These are phyloP conservation scores for Chamaecrista fasciculata DNA, from an alignment of 306 rosid genomes.

Conservation along the genomic window DNA sequence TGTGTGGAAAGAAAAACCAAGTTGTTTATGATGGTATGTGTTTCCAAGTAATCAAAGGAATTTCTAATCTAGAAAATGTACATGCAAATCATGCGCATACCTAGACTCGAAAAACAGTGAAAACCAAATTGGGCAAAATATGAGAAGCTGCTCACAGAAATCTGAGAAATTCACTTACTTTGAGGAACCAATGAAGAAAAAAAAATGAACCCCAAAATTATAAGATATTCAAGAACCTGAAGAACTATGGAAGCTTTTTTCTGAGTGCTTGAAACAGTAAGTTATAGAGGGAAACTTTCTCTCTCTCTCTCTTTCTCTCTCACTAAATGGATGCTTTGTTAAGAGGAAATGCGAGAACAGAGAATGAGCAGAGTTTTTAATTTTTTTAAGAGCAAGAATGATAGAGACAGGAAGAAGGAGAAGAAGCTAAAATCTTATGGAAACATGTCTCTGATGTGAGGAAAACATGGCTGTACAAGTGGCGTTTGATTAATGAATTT, in stretches of 20 bases:
- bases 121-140: neutral
- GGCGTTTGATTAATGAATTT: slow-evolving; percentile 27
- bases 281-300: neutral
- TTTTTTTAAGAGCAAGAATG: slow-evolving; percentile 29
- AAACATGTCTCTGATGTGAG: slow-evolving; percentile 3
- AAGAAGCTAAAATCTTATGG: slow-evolving; percentile 29
- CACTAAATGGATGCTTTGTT: neutral
- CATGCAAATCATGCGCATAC: slow-evolving; percentile 12
- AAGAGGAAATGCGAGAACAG: slow-evolving; percentile 4
- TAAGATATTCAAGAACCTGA: no score
- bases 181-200: neutral
- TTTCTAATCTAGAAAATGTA: neutral
- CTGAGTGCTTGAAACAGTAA: neutral
- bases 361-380: slow-evolving; percentile 33
- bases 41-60: slow-evolving; percentile 19
- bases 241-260: neutral
- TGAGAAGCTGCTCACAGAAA: neutral
- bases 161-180: neutral
- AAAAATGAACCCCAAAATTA: neutral
- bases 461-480: slow-evolving; percentile 34
- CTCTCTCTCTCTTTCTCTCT: slow-evolving; percentile 1
- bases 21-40: slow-evolving; percentile 10
- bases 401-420: slow-evolving; percentile 22
- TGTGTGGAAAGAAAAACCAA: neutral
- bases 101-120: neutral